These are phyloP conservation scores for Pouteria glomerata DNA, from an alignment of 148 eudicot species.

Conservation along the genomic window DNA sequence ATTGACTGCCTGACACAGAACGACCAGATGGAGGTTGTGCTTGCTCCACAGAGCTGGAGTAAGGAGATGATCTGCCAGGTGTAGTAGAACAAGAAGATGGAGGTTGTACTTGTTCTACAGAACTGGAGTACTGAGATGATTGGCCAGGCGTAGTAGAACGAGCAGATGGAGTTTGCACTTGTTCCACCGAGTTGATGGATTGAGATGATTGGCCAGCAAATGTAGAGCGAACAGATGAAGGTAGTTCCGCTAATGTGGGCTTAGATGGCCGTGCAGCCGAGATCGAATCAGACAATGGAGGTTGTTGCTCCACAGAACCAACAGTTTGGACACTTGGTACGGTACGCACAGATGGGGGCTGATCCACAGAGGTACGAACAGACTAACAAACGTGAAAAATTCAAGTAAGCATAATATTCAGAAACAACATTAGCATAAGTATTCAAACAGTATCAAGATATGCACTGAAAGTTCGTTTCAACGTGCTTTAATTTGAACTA, in stretches of 20 bases:
- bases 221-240: conserved; percentile 25
- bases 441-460: too few species aligned
- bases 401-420: conserved; percentile 13
- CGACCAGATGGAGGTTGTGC: conserved; percentile 38
- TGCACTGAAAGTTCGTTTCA: too few species aligned
- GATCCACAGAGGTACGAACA: conserved; percentile 44
- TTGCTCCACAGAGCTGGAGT: conserved; percentile 25
- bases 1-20: conserved; percentile 28
- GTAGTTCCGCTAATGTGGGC: conserved; percentile 21
- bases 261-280: conserved; percentile 26
- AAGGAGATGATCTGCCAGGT: conserved; percentile 21
- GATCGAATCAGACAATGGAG: conserved; percentile 31
- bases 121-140: conserved; percentile 24
- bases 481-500: conserved; percentile 2
- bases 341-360: conserved; percentile 30
- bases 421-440: too few species aligned
- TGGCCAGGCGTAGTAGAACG: conserved; percentile 10
- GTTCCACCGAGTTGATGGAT: conserved; percentile 20
- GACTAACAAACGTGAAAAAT: conserved; percentile 35
- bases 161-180: conserved; percentile 21
- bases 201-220: conserved; percentile 21
- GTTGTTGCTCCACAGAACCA: conserved; percentile 33
- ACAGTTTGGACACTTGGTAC: conserved; percentile 26
- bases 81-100: conserved; percentile 21
- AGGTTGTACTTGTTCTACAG: conserved; percentile 29